A percentile compares a stretch with the other conserved stretches of the same genome.
Conservation (phyloP, 129 eudicot species). For the Heracleum sosnowskyi region DNA sequence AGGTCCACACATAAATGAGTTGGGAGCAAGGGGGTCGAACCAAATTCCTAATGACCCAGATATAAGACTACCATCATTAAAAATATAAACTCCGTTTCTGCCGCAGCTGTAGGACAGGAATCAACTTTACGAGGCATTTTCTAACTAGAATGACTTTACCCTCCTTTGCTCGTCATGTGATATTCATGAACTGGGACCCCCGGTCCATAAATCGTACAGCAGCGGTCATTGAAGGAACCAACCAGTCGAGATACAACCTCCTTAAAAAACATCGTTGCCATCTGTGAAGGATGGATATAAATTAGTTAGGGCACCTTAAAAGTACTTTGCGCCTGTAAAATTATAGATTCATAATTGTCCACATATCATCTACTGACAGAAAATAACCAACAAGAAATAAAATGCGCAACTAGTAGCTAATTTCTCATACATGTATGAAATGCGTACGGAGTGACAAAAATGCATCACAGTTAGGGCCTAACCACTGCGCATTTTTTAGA, state of each 20-base stretch:
- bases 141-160: not conserved
- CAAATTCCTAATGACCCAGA: not conserved
- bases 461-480: not conserved
- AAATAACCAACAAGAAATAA: not conserved
- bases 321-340: not conserved
- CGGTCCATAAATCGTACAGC: not conserved
- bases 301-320: not conserved
- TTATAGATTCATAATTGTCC: not conserved
- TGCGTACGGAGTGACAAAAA: not conserved
- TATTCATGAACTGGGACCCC: constrained; percentile 4
- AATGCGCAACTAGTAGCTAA: not conserved
- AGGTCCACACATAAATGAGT: not conserved
- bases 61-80: not conserved
- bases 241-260: constrained; percentile 4
- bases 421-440: not conserved
- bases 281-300: not conserved
- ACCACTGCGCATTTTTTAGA: not conserved
- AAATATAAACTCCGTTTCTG: not conserved
- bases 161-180: not conserved
- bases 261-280: constrained; percentile 5
- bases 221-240: constrained; percentile 9
- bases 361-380: not conserved
- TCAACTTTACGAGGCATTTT: not conserved
- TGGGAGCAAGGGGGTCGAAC: not conserved
- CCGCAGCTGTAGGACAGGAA: not conserved